Conservation (phyloP, 768 basidiomycete species). For the Cantharellus anzutake region DNA sequence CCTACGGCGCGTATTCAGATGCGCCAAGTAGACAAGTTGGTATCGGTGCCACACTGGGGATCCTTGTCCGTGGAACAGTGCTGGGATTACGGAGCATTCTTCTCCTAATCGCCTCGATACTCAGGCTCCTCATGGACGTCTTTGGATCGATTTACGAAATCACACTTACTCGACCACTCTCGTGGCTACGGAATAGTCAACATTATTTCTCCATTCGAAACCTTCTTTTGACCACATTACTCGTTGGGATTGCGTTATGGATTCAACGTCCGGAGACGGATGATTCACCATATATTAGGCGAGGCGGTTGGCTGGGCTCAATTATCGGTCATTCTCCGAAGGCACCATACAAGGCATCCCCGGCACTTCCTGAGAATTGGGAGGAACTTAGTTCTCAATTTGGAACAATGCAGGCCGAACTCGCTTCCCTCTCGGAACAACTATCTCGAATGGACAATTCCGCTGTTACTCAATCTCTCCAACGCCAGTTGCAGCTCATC, state of each 20-base stretch:
- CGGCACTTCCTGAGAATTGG: neutral
- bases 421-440: neutral
- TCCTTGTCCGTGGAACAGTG: neutral
- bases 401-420: neutral
- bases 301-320: neutral
- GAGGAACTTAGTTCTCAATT: neutral
- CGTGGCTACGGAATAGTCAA: neutral
- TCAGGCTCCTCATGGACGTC: neutral
- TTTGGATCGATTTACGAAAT: neutral
- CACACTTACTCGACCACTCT: neutral
- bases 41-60: neutral
- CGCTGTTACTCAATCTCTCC: neutral
- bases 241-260: neutral
- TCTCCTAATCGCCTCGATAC: too few species aligned
- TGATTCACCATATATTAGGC: too few species aligned
- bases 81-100: too few species aligned
- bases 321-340: neutral
- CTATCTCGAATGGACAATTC: neutral
- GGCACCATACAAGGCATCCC: neutral
- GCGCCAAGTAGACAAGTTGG: too few species aligned
- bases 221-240: neutral
- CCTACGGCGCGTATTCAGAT: neutral
- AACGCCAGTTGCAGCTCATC: neutral
- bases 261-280: neutral
- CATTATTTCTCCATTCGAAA: neutral